phyloP scores from a whole-genome alignment of 192 early-diverging fungal genomes.

The Rhizophagus clarus region DNA sequence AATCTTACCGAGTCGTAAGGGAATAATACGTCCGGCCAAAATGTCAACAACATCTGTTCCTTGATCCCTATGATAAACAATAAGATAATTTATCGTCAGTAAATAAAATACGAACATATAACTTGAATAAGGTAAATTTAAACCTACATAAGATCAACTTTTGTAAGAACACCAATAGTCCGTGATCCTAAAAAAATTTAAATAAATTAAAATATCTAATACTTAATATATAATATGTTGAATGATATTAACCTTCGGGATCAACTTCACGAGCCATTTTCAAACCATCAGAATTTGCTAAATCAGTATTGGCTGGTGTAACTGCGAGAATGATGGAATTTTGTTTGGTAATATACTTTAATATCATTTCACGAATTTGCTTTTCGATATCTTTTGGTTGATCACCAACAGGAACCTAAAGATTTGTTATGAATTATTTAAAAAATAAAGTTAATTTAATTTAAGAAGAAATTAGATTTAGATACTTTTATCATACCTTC shows the following conservation, averaged over 20 bases:
- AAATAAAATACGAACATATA: background rate
- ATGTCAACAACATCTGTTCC: constrained; percentile 99
- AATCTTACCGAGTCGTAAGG: constrained; percentile 79
- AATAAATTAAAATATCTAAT: background rate
- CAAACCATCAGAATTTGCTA: constrained; percentile 99
- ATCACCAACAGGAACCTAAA: constrained; percentile 91
- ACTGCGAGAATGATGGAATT: constrained; percentile 98
- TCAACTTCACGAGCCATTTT: constrained; percentile 99
- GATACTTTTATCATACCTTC: constrained; percentile 54
- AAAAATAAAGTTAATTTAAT: background rate
- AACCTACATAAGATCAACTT: constrained; percentile 93
- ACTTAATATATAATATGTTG: background rate
- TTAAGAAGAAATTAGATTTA: background rate
- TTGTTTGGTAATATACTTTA: constrained; percentile 96
- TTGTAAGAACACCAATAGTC: constrained; percentile 99
- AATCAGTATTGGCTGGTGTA: constrained; percentile 96
- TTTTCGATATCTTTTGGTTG: constrained; percentile 99
- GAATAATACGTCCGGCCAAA: constrained; percentile 95
- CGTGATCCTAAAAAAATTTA: constrained; percentile 55
- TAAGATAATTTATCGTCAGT: too few species aligned
- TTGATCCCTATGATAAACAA: constrained; percentile 60
- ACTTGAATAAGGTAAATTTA: background rate
- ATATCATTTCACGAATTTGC: constrained; percentile 97
- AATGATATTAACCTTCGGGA: constrained; percentile 72
- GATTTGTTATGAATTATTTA: background rate